phyloP scores from a whole-genome alignment of 345 rosid genomes.

The Eucalyptus tenuipes region DNA sequence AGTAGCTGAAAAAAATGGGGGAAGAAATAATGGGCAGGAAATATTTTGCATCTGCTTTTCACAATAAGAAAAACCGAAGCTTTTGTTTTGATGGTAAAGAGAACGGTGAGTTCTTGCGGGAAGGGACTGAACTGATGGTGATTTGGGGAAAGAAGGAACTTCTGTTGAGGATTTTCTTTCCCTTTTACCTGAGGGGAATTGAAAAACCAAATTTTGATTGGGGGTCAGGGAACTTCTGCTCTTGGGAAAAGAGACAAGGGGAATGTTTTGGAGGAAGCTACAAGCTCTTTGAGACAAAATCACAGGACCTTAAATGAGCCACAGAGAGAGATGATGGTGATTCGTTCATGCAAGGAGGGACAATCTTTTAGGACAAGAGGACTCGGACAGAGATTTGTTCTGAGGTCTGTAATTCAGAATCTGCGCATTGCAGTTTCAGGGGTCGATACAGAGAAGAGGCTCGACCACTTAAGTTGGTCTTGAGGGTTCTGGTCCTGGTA shows the following conservation, averaged over 20 bases:
- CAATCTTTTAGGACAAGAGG: neutral
- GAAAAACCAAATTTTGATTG: neutral
- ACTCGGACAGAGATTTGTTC: neutral
- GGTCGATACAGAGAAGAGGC: neutral
- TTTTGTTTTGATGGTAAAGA: neutral
- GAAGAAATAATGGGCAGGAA: neutral
- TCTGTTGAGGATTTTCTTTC: neutral
- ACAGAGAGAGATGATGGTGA: neutral
- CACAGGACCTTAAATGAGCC: neutral
- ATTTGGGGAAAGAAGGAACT: neutral
- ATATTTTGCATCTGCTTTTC: neutral
- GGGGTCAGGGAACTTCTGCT: neutral
- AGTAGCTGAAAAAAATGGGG: neutral
- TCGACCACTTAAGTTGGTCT: neutral
- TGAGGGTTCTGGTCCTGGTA: neutral
- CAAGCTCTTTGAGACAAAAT: neutral
- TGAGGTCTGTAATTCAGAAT: neutral
- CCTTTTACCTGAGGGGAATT: neutral
- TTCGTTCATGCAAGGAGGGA: neutral
- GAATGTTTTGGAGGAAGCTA: neutral
- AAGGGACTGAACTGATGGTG: neutral
- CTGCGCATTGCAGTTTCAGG: neutral
- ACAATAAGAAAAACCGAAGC: neutral
- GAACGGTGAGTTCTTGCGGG: neutral
- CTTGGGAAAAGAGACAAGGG: neutral